These are phyloP conservation scores for Colletotrichum plurivorum DNA, from an alignment of 2,329 filamentous ascomycete genomes.

Conservation along the genomic window DNA sequence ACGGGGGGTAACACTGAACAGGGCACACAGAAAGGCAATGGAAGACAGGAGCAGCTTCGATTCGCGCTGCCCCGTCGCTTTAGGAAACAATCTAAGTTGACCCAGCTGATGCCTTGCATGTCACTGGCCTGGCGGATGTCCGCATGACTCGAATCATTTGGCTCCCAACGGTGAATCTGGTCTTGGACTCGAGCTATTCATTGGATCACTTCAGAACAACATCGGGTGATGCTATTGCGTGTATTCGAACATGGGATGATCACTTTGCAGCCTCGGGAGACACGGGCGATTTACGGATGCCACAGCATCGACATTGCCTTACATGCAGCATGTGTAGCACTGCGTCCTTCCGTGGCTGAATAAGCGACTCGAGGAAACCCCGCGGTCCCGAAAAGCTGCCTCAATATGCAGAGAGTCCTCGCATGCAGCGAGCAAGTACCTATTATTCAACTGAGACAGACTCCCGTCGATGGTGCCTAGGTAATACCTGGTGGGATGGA, in stretches of 20 bases:
- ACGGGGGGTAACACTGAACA: neutral
- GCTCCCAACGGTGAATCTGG: neutral
- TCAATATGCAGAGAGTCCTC: too few relatives aligned
- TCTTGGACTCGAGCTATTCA: constrained; percentile 4
- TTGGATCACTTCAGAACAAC: constrained; percentile 6
- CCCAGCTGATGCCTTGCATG: neutral
- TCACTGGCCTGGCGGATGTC: constrained; percentile 15
- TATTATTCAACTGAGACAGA: too few relatives aligned
- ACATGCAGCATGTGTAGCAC: too few relatives aligned
- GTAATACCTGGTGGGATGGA: too few relatives aligned
- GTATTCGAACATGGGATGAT: constrained; percentile 24
- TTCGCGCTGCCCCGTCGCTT: constrained; percentile 19
- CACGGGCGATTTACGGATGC: neutral
- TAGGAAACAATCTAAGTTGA: constrained; percentile 8
- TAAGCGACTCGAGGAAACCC: too few relatives aligned
- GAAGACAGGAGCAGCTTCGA: constrained; percentile 1
- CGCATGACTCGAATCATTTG: constrained; percentile 20
- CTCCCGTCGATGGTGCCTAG: too few relatives aligned
- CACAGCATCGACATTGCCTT: neutral
- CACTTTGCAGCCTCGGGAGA: constrained; percentile 6
- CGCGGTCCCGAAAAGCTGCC: too few relatives aligned
- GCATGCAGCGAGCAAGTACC: too few relatives aligned
- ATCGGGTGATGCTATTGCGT: constrained; percentile 19
- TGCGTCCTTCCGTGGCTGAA: too few relatives aligned
- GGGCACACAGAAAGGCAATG: neutral